Conservation (phyloP, 2,329 filamentous ascomycete species). For the Rutstroemia sydowiana region DNA sequence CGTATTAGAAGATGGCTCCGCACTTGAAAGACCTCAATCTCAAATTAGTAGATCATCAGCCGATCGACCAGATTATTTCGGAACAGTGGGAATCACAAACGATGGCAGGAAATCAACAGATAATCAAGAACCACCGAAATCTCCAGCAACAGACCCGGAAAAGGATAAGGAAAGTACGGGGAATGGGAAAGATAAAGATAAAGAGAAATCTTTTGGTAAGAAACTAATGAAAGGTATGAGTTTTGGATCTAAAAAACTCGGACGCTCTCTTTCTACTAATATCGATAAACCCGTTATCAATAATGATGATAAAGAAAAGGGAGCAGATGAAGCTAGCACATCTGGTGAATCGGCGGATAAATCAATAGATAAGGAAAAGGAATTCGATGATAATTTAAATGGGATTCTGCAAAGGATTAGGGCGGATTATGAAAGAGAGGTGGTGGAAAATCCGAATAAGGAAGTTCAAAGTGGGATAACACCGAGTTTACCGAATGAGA, state of each 20-base stretch:
- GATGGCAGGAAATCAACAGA: conserved; percentile 39
- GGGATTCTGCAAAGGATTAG: conserved; percentile 68
- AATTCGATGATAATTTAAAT: conserved; percentile 67
- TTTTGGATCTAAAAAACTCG: conserved; percentile 78
- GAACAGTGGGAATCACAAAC: conserved; percentile 44
- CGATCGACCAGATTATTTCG: conserved; percentile 71
- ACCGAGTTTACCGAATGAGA: conserved; percentile 65
- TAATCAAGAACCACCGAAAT: conserved; percentile 40
- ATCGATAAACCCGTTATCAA: conserved; percentile 67
- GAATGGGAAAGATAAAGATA: conserved; percentile 46
- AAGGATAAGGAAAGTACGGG: conserved; percentile 48
- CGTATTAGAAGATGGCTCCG: conserved; percentile 41
- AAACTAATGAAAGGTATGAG: conserved; percentile 67
- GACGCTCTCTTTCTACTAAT: conserved; percentile 57
- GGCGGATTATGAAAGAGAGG: conserved; percentile 63
- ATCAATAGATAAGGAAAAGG: conserved; percentile 61
- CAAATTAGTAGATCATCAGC: conserved; percentile 53
- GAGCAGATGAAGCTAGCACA: conserved; percentile 53
- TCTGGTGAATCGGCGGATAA: conserved; percentile 49
- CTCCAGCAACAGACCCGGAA: conserved; percentile 38
- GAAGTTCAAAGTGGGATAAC: conserved; percentile 55
- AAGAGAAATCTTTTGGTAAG: conserved; percentile 65
- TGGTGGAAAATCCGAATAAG: conserved; percentile 47
- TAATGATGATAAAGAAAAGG: conserved; percentile 79
- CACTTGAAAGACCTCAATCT: conserved; percentile 48